Evolutionary conservation across 2,329 filamentous ascomycete species (phyloP), one percentile per base, ranked within the genome.

Genomic region (Colletotrichum musae): DNA sequence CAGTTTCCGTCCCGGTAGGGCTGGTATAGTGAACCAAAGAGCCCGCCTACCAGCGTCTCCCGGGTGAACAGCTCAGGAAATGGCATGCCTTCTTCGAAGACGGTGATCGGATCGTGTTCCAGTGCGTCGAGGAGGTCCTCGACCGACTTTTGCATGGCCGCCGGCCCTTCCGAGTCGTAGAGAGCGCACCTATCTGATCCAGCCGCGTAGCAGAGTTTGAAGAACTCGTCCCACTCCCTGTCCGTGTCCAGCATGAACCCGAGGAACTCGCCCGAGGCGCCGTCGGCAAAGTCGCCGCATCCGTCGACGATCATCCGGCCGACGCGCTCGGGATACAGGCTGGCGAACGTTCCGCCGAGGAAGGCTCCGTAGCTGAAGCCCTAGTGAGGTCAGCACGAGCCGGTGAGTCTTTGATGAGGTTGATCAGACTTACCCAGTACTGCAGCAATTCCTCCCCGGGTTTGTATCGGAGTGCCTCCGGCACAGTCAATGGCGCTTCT

Each of bases 341-440:
- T 76, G 4, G 78, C 76, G 70, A 80, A 79, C 62, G 77, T 77
- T 41, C 78, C 78, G 7, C 79, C 79, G 0, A 81, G 74, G 2
- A 78, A 41, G 0, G 77, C 77, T 9, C 79, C 77, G 32, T 88
- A 88, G 15, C 83, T 86, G 62, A 87, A 82, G 0, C 86, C 85
- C 77, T 84, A 81, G 71, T 85, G 87, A 71, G 83, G 86, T 72
- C 28, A 73, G 67, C 2, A 71, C 51, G 3, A 69, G 39, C 10
- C 32, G 32, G 10, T 36, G 2, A 1, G 9, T 9, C 1, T 18
- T 6, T 4, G 16, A 9, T 4, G 16, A 9, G 7, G 7, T 9
- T 2, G 16, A 13, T 2, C 36, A 16, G 69, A 56, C 63, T 59
- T 67, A 43, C 58, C 48, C 60, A 64, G 10, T 58, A 64, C 15